Base-by-base conservation (phyloP, 1,139 yeast genomes). In the Taphrina flavorubra region DNA sequence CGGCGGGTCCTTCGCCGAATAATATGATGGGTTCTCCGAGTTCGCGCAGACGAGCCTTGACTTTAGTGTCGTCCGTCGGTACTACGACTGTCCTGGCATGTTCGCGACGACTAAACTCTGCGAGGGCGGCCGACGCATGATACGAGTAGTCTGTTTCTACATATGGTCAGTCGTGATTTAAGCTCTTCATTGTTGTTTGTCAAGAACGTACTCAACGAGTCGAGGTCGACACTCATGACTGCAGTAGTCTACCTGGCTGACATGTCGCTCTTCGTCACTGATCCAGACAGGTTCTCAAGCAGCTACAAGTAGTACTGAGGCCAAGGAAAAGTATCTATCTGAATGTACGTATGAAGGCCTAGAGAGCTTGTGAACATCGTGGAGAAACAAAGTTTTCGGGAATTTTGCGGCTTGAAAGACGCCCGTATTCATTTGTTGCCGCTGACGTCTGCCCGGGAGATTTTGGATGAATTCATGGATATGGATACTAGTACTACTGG, bases 41-140 rank as follows among this genome's bases (percentile, higher is more conserved):
- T 42, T 77, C 76, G 51, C 85, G 77, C 63, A 90, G 80, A 61
- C 79, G 77, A 18, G 73, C 72, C 68, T 84, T 80, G 4, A 90
- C 92, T 14, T 85, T 87, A 1, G 78, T 84, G 74, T 90, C 95
- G 61, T 82, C 79, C 0, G 91, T 86, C 1, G 95, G 94, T 0
- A 86, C 83, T 16, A 78, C 72, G 51, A 74, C 66, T 64, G 70
- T 36, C 68, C 70, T 60, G 62, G 72, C 74, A 16, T 70, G 70
- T 42, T 63, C 55, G 4, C 67, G 60, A n/a, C 67, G 60, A 10
- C 36, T 42, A 18, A 63, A 63, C 36, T 53, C 61, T 18, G 59
- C 53, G 3, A 53, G 55, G 2, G 67, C 67, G 11, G 67, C 67
- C 6, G 55, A 58, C 20, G 62, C 62, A 42, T 58, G 51, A 25